phyloP scores from a whole-genome alignment of 2,329 filamentous ascomycete genomes.

The Beauveria varroae region DNA sequence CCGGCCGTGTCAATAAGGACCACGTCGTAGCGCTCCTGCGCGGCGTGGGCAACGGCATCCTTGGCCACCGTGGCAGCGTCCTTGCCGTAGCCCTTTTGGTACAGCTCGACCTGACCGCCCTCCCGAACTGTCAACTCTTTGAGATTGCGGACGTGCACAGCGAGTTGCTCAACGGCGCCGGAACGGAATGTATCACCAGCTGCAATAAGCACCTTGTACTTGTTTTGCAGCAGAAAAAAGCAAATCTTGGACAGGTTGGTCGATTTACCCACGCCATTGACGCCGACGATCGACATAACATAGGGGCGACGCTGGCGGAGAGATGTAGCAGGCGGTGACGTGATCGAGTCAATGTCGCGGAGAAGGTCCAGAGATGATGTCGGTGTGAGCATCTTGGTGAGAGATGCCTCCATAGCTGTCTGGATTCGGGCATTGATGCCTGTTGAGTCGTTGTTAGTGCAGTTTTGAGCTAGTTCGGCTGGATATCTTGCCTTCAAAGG shows the following conservation, averaged over 20 bases:
- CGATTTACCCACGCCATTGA: constrained; percentile 97
- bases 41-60: constrained; percentile 79
- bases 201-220: constrained; percentile 88
- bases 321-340: constrained; percentile 56
- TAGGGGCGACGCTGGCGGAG: constrained; percentile 69
- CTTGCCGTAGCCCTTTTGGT: constrained; percentile 96
- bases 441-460: constrained; percentile 14
- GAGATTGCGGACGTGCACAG: constrained; percentile 89
- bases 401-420: constrained; percentile 81
- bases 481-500: constrained; percentile 60
- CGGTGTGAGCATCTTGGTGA: constrained; percentile 92
- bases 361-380: constrained; percentile 91
- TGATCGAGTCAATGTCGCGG: constrained; percentile 80
- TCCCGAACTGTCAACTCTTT: constrained; percentile 82
- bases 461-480: background rate
- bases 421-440: constrained; percentile 75
- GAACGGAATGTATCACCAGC: constrained; percentile 96
- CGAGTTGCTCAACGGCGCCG: constrained; percentile 92
- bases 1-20: constrained; percentile 96
- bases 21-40: constrained; percentile 73
- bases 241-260: constrained; percentile 97
- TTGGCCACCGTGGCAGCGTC: constrained; percentile 93
- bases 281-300: constrained; percentile 95
- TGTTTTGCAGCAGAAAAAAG: constrained; percentile 96
- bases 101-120: constrained; percentile 77